Evolutionary conservation across 2,329 filamentous ascomycete genomes (phyloP).

Genomic region (Phialophora chinensis): DNA sequence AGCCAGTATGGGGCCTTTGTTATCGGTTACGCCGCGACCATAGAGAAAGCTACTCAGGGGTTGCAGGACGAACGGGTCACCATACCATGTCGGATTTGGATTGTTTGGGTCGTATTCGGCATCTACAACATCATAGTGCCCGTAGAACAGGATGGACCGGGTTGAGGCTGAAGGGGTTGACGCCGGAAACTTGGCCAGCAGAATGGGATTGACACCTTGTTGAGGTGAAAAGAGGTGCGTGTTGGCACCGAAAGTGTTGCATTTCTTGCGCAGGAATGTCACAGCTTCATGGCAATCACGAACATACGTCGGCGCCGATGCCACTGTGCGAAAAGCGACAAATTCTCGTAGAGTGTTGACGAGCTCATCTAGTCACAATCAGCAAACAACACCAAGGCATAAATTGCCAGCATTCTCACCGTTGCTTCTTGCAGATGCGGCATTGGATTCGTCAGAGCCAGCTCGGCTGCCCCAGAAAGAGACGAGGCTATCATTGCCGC

Average conservation of each 20-base stretch:
- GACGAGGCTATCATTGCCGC: constrained; percentile 88
- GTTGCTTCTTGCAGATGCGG: constrained; percentile 58
- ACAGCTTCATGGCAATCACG: constrained; percentile 93
- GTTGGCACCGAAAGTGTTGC: constrained; percentile 87
- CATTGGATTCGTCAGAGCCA: constrained; percentile 37
- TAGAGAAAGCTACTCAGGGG: constrained; percentile 93
- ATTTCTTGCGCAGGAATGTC: constrained; percentile 85
- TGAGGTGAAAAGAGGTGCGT: constrained; percentile 89
- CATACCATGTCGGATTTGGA: constrained; percentile 68
- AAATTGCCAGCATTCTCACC: constrained; percentile 46
- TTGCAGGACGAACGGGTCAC: constrained; percentile 86
- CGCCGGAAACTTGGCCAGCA: constrained; percentile 82
- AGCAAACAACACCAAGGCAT: background rate
- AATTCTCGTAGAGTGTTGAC: constrained; percentile 81
- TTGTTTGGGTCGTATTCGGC: constrained; percentile 62
- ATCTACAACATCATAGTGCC: constrained; percentile 95
- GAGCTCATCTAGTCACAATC: constrained; percentile 57
- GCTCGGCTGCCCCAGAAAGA: constrained; percentile 80
- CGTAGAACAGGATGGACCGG: constrained; percentile 94
- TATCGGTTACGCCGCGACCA: constrained; percentile 94
- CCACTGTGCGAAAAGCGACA: constrained; percentile 89
- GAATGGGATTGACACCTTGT: constrained; percentile 84
- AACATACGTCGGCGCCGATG: constrained; percentile 81
- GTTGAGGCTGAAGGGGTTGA: constrained; percentile 43
- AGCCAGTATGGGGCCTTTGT: constrained; percentile 94